Evolutionary conservation across 495 filamentous ascomycete species (phyloP).

Genomic region (Penicillium egyptiacum): DNA sequence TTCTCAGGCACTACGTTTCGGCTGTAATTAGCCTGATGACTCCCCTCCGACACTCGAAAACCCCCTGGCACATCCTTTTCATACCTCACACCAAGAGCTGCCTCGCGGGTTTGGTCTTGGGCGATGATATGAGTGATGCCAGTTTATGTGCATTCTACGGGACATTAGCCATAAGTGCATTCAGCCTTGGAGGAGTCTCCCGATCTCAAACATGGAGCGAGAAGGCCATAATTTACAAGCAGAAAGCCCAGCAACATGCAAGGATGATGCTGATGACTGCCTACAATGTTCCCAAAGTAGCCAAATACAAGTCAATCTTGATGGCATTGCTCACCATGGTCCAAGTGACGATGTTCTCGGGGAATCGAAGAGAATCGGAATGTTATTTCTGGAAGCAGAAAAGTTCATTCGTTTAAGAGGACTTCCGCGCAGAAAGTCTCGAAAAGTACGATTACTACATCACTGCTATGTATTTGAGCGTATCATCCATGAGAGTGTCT

Average conservation of each 20-base stretch:
- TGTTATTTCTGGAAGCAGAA: conserved; percentile 27
- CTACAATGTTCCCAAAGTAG: conserved; percentile 21
- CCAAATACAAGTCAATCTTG: conserved; percentile 33
- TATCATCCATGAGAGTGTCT: conserved; percentile 34
- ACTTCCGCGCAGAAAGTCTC: conserved; percentile 25
- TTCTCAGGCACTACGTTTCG: conserved; percentile 24
- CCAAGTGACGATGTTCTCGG: conserved; percentile 21
- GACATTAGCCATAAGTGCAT: conserved; percentile 27
- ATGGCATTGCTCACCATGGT: conserved; percentile 31
- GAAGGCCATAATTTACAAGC: conserved; percentile 21
- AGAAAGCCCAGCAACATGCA: conserved; percentile 21
- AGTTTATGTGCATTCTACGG: conserved; percentile 24
- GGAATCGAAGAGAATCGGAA: conserved; percentile 20
- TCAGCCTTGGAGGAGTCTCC: conserved; percentile 24
- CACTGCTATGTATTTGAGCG: conserved; percentile 34
- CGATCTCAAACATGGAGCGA: conserved; percentile 19
- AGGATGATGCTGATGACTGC: conserved; percentile 19
- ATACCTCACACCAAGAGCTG: conserved; percentile 26
- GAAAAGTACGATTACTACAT: conserved; percentile 31
- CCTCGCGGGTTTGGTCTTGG: conserved; percentile 26
- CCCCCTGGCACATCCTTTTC: conserved; percentile 28
- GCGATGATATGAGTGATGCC: conserved; percentile 22
- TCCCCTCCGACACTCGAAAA: conserved; percentile 23
- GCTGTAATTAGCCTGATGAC: conserved; percentile 27
- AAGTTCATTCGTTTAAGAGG: conserved; percentile 28